Percentiles rank a stretch among this genome's conserved stretches.
phyloP scores from a whole-genome alignment of 176 grass and related monocot genomes.

The Areca catechu region DNA sequence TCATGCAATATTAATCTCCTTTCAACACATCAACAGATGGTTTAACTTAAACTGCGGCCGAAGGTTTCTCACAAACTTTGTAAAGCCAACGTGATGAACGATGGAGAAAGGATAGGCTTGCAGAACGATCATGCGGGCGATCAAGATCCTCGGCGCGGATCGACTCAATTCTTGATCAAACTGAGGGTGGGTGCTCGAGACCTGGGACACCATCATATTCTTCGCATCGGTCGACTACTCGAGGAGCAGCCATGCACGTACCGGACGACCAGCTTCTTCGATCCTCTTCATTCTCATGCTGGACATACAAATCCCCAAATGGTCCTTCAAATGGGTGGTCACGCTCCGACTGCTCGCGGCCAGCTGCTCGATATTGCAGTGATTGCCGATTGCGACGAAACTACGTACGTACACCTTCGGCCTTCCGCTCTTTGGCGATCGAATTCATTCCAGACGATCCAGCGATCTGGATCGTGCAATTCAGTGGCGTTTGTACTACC shows the following conservation, averaged over 20 bases:
- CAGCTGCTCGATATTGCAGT: constrained; percentile 99
- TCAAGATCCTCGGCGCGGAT: constrained; percentile 61
- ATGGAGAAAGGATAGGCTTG: constrained; percentile 90
- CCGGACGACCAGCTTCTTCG: constrained; percentile 81
- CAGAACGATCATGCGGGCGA: constrained; percentile 80
- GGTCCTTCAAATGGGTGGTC: constrained; percentile 83
- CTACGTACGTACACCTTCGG: constrained; percentile 75
- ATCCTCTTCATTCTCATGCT: constrained; percentile 59
- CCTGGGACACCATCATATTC: constrained; percentile 28
- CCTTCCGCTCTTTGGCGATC: constrained; percentile 75
- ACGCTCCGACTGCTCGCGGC: constrained; percentile 90
- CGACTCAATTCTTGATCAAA: constrained; percentile 88
- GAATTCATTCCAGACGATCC: constrained; percentile 98
- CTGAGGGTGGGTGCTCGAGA: constrained; percentile 34
- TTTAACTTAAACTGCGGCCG: constrained; percentile 92
- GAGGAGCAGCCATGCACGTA: constrained; percentile 52
- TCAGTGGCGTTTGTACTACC: too few species aligned
- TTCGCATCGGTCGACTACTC: constrained; percentile 32
- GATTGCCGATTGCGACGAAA: constrained; percentile 85
- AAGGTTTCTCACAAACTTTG: constrained; percentile 76
- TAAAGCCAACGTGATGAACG: constrained; percentile 85
- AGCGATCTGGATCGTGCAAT: constrained; percentile 68
- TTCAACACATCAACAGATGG: constrained; percentile 57
- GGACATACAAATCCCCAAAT: constrained; percentile 69
- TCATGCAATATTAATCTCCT: constrained; percentile 92